Conservation (phyloP, 1,284 basidiomycete genomes). For the Leccinum angustisporum region DNA sequence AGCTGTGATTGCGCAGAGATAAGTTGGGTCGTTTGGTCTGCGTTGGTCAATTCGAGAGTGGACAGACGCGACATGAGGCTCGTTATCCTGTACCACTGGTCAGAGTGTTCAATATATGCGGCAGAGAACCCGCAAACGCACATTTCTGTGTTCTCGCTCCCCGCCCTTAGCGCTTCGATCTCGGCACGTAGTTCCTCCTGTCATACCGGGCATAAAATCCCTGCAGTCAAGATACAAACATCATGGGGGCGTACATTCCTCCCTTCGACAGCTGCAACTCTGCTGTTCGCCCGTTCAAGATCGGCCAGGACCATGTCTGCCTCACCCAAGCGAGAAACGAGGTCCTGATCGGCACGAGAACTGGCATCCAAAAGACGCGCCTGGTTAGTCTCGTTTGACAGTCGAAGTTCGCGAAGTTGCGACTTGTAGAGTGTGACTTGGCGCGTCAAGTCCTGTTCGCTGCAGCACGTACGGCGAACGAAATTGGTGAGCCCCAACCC, state of each 20-base stretch:
- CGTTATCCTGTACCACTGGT: slow-evolving; percentile 61
- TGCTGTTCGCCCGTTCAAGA: slow-evolving; percentile 88
- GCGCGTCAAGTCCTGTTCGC: slow-evolving; percentile 88
- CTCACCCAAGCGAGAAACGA: slow-evolving; percentile 83
- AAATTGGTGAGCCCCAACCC: slow-evolving; percentile 1
- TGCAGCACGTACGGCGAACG: slow-evolving; percentile 32
- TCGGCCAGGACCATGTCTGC: slow-evolving; percentile 93
- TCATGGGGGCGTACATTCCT: slow-evolving; percentile 68
- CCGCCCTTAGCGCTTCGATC: slow-evolving; percentile 85
- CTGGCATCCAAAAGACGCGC: slow-evolving; percentile 88
- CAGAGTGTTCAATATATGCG: neutral
- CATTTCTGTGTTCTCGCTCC: slow-evolving; percentile 75
- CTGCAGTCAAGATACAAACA: neutral
- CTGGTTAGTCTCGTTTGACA: slow-evolving; percentile 89
- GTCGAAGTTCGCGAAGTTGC: slow-evolving; percentile 87
- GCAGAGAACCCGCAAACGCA: slow-evolving; percentile 29
- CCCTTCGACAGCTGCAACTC: slow-evolving; percentile 88
- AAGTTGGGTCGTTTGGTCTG: slow-evolving; percentile 22
- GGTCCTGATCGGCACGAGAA: slow-evolving; percentile 89
- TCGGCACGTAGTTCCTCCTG: slow-evolving; percentile 91
- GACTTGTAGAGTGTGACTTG: slow-evolving; percentile 83
- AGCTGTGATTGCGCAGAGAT: slow-evolving; percentile 25
- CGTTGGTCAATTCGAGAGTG: slow-evolving; percentile 46
- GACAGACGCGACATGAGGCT: slow-evolving; percentile 67
- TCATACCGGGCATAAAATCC: neutral